phyloP scores from a whole-genome alignment of 2,329 filamentous ascomycete species.

The Madurella mycetomatis region DNA sequence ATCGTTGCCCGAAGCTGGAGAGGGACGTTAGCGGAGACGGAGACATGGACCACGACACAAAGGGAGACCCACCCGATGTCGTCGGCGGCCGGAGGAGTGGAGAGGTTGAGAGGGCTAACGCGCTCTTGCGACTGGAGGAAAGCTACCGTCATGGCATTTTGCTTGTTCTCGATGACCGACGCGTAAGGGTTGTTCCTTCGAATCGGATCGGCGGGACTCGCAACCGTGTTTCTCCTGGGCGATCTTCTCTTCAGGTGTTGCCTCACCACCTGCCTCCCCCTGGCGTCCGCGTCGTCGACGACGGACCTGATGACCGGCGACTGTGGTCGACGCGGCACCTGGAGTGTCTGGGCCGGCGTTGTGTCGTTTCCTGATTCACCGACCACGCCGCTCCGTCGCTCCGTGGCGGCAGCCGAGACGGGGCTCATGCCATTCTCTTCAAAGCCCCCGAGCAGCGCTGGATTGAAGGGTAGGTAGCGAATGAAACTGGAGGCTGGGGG shows the following conservation, averaged over 20 bases:
- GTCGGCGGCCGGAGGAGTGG: background rate
- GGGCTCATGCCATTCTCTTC: background rate
- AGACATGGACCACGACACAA: no score
- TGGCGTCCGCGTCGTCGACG: background rate
- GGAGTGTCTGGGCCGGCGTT: background rate
- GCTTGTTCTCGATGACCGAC: slow-evolving; percentile 30
- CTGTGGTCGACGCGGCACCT: background rate
- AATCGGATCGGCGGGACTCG: background rate
- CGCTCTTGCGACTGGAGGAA: slow-evolving; percentile 26
- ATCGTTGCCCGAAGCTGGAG: slow-evolving; percentile 34
- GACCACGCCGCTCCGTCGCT: background rate
- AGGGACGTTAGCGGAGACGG: background rate
- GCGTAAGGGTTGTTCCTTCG: slow-evolving; percentile 29
- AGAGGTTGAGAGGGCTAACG: background rate
- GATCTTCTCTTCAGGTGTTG: background rate
- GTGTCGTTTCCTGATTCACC: background rate
- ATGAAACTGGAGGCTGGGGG: background rate
- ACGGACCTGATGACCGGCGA: background rate
- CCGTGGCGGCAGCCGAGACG: background rate
- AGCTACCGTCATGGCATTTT: slow-evolving; percentile 30
- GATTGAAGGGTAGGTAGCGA: slow-evolving; percentile 13
- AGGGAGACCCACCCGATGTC: slow-evolving; percentile 14
- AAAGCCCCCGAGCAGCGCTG: slow-evolving; percentile 17
- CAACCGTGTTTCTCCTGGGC: background rate
- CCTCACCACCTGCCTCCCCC: background rate